Evolutionary conservation across 306 rosid genomes (phyloP), one percentile per base, ranked within the genome.

Genomic region (Fragaria iinumae): DNA sequence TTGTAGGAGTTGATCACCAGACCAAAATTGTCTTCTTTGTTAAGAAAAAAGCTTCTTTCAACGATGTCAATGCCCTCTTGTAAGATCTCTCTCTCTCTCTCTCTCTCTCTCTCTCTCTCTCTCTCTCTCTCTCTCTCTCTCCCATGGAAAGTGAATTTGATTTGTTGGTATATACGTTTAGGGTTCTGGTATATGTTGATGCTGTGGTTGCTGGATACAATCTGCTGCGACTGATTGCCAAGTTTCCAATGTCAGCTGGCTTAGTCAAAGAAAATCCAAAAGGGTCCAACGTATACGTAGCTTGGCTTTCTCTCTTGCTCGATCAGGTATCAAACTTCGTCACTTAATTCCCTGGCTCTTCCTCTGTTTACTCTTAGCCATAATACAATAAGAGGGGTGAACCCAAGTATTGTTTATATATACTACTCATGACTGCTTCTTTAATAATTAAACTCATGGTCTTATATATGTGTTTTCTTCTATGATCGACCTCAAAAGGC

Each of bases 171-270:
- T 29, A 38, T 57, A 34, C 27, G 23, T 55, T 18, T 55, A 93
- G 98, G 82, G 57, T 81, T 4, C 82, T 83, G 84, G 84, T 93
- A 64, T 84, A 77, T 38, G 80, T 84, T 36, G 75, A 79, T 74
- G 86, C 91, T 25, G 76, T 77, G 4, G 93, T 87, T 78, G 97
- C 96, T 25, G 91, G 86, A 27, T 91, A 84, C 80, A 86, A 91
- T 69, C 45, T 91, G 71, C 83, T 94, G 77, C 92, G 83, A 36
- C 68, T 65, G 14, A 7, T 91, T 23, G 81, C 85, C 74, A 84
- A 80, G 39, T 36, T 63, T 83, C 50, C 56, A 29, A 38, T 76
- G 29, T 66, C 77, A 21, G 47, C 86, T 69, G 66, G 62, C 67
- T 48, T 65, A 47, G 66, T 71, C 73, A 66, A 79, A 77, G 53